These are phyloP conservation scores for Macrocybe gigantea DNA, from an alignment of 768 basidiomycete genomes.

Conservation along the genomic window DNA sequence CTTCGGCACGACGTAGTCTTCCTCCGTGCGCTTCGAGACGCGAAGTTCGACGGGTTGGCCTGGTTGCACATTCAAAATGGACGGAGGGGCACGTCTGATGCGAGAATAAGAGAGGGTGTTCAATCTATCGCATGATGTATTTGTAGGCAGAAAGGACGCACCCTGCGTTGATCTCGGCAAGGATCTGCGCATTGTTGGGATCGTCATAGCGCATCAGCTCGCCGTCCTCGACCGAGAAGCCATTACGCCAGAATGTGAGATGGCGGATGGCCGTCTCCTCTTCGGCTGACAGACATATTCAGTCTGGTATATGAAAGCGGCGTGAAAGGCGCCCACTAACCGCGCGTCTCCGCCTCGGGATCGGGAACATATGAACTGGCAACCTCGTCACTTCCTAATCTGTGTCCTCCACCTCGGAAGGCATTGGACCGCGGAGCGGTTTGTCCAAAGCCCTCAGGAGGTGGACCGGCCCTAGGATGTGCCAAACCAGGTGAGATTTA, in stretches of 20 bases:
- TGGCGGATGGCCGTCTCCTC: slow-evolving; percentile 61
- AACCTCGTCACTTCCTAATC: slow-evolving; percentile 86
- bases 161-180: slow-evolving; percentile 79
- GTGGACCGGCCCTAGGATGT: slow-evolving; percentile 29
- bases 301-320: not conserved
- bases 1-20: slow-evolving; percentile 64
- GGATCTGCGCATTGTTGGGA: slow-evolving; percentile 59
- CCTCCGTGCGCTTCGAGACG: slow-evolving; percentile 61
- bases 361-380: slow-evolving; percentile 75
- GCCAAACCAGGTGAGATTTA: not conserved
- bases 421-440: slow-evolving; percentile 15
- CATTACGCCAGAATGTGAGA: slow-evolving; percentile 90
- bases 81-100: slow-evolving; percentile 69
- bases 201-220: slow-evolving; percentile 81
- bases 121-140: not conserved
- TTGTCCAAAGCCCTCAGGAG: slow-evolving; percentile 9
- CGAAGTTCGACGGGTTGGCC: slow-evolving; percentile 85
- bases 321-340: slow-evolving; percentile 8
- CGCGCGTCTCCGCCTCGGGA: slow-evolving; percentile 37
- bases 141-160: slow-evolving; percentile 22
- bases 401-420: slow-evolving; percentile 76
- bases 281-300: slow-evolving; percentile 24
- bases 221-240: slow-evolving; percentile 89
- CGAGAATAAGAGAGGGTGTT: not conserved
- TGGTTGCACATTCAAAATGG: slow-evolving; percentile 62